phyloP scores from a whole-genome alignment of 345 rosid species.

The Pugionium cornutum region DNA sequence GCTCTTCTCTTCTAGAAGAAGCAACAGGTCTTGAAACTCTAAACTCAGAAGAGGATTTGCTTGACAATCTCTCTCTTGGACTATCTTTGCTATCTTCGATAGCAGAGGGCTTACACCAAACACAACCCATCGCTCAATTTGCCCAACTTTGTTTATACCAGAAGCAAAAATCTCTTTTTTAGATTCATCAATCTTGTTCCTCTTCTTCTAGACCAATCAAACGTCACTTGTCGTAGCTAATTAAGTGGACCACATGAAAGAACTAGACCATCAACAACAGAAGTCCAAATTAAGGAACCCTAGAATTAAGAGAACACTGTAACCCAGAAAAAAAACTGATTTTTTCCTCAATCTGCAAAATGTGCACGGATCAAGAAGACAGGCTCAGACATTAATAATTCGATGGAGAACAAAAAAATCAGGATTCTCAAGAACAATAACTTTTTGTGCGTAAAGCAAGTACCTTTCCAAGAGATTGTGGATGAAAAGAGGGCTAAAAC shows the following conservation, averaged over 20 bases:
- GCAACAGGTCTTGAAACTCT: slow-evolving; percentile 56
- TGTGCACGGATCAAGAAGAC: slow-evolving; percentile 37
- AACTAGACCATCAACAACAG: background rate
- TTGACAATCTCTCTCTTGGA: slow-evolving; percentile 67
- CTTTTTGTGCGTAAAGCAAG: slow-evolving; percentile 31
- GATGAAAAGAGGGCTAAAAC: slow-evolving; percentile 10
- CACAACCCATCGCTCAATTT: slow-evolving; percentile 72
- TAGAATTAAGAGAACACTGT: slow-evolving; percentile 24
- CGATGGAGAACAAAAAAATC: slow-evolving; percentile 14
- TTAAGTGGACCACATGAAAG: slow-evolving; percentile 15
- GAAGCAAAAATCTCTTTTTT: slow-evolving; percentile 43
- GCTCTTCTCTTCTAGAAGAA: slow-evolving; percentile 78
- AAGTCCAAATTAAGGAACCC: slow-evolving; percentile 37
- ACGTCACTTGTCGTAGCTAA: slow-evolving; percentile 23
- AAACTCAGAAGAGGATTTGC: slow-evolving; percentile 60
- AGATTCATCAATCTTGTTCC: slow-evolving; percentile 26
- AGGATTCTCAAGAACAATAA: slow-evolving; percentile 24
- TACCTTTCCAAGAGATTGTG: slow-evolving; percentile 33
- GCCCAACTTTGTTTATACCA: slow-evolving; percentile 29
- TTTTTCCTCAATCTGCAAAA: slow-evolving; percentile 23
- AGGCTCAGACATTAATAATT: slow-evolving; percentile 18
- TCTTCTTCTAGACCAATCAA: background rate
- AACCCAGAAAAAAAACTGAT: slow-evolving; percentile 20
- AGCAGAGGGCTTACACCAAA: slow-evolving; percentile 85
- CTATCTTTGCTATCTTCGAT: slow-evolving; percentile 84